Percentiles rank a stretch among this genome's conserved stretches.
phyloP scores from a whole-genome alignment of 2,329 filamentous ascomycete species.

The Neoarthrinium moseri region DNA sequence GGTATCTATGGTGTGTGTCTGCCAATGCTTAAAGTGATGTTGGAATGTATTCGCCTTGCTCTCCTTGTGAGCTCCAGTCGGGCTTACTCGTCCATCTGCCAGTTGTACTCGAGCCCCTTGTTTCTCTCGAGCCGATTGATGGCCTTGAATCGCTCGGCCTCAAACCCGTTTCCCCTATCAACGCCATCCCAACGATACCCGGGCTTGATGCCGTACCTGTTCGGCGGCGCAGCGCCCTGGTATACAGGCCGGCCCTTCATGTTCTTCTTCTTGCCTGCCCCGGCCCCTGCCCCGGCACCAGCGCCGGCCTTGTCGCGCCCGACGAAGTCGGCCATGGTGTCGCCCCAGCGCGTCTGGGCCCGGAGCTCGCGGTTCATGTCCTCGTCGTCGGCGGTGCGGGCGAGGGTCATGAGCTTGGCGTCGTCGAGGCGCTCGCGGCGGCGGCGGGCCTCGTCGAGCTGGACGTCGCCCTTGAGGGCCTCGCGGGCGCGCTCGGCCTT shows the following conservation, averaged over 20 bases:
- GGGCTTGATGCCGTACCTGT: slow-evolving; percentile 89
- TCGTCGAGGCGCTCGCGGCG: slow-evolving; percentile 71
- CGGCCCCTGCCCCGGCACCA: slow-evolving; percentile 14
- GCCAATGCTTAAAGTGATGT: too few relatives aligned
- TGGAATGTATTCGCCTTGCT: too few relatives aligned
- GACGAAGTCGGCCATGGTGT: slow-evolving; percentile 84
- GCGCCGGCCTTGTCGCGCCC: slow-evolving; percentile 37
- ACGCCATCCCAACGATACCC: slow-evolving; percentile 97
- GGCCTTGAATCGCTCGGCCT: slow-evolving; percentile 88
- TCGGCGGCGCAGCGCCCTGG: slow-evolving; percentile 77
- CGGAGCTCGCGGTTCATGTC: slow-evolving; percentile 83
- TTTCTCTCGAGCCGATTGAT: slow-evolving; percentile 75
- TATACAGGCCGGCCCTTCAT: slow-evolving; percentile 64
- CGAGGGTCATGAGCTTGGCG: slow-evolving; percentile 78
- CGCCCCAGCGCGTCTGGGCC: slow-evolving; percentile 81
- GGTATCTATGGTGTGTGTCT: too few relatives aligned
- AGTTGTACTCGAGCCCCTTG: slow-evolving; percentile 82
- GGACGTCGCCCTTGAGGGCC: slow-evolving; percentile 80
- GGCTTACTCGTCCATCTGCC: slow-evolving; percentile 90
- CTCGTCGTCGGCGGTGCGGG: slow-evolving; percentile 78
- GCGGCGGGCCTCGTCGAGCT: slow-evolving; percentile 65
- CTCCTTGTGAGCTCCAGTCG: too few relatives aligned
- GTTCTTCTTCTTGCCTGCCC: slow-evolving; percentile 26
- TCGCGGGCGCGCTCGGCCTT: slow-evolving; percentile 69
- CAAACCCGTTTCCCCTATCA: slow-evolving; percentile 89